These are phyloP conservation scores for Tolypocladium pustulatum DNA, from an alignment of 2,329 filamentous ascomycete genomes.

Conservation along the genomic window DNA sequence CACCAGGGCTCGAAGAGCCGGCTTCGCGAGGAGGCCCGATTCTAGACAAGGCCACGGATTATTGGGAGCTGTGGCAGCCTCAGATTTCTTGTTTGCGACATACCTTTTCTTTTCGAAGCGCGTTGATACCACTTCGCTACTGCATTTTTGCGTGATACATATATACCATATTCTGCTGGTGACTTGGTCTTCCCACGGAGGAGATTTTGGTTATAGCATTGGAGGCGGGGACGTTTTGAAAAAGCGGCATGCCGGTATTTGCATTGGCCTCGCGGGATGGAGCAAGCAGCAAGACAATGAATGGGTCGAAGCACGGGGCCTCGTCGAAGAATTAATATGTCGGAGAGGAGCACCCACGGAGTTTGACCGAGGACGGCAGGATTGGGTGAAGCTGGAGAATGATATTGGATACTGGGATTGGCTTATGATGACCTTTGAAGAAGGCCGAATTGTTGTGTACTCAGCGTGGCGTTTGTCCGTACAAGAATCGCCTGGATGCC, in stretches of 20 bases:
- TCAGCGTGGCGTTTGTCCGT: not conserved
- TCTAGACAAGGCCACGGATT: constrained; percentile 13
- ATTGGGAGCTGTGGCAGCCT: not conserved
- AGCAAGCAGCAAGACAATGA: not conserved
- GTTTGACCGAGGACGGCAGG: not conserved
- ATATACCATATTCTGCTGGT: not conserved
- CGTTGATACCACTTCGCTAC: not conserved
- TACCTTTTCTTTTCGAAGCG: not conserved
- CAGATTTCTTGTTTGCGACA: not conserved
- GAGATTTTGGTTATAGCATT: not conserved
- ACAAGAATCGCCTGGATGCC: not conserved
- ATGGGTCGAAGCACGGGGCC: not conserved
- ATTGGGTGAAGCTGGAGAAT: not conserved
- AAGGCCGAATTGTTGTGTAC: not conserved
- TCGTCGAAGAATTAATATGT: not conserved
- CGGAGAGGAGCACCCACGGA: not conserved
- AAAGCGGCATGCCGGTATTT: not conserved
- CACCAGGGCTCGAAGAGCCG: constrained; percentile 42
- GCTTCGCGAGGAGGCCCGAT: constrained; percentile 43
- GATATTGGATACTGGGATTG: not conserved
- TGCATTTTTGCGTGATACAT: not conserved
- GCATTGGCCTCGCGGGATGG: not conserved
- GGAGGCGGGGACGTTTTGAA: not conserved
- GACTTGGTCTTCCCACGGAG: not conserved
- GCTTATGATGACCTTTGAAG: not conserved